Evolutionary conservation across 2,329 filamentous ascomycete genomes (phyloP).

Genomic region (Didymella arachidicola): DNA sequence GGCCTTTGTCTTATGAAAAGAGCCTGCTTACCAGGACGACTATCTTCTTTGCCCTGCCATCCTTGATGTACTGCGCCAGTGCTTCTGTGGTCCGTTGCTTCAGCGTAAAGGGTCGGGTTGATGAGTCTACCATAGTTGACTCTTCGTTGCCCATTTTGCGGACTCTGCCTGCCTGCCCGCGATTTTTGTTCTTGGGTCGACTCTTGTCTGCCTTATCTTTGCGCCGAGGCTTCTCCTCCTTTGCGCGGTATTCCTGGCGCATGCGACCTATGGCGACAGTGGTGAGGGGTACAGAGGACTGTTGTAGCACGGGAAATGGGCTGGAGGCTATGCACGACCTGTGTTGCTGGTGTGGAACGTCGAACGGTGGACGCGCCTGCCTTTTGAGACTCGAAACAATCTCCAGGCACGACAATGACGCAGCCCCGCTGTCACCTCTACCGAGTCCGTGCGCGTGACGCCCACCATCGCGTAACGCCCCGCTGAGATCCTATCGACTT

Average conservation of each 20-base stretch:
- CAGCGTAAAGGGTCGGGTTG: conserved; percentile 70
- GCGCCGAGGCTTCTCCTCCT: conserved; percentile 46
- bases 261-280: conserved; percentile 60
- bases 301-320: not conserved
- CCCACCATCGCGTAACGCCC: no score
- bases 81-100: conserved; percentile 73
- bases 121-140: conserved; percentile 73
- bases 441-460: no score
- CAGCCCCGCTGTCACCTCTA: conserved; percentile 15
- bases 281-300: not conserved
- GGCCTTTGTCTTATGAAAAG: not conserved
- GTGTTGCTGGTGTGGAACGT: conserved; percentile 5
- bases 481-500: no score
- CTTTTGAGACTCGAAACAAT: conserved; percentile 6
- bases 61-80: conserved; percentile 81
- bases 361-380: conserved; percentile 2
- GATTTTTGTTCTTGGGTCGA: conserved; percentile 27
- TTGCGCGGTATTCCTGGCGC: conserved; percentile 54
- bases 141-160: conserved; percentile 86
- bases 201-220: conserved; percentile 34
- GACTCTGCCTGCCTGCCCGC: conserved; percentile 32
- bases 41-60: conserved; percentile 71
- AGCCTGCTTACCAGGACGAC: conserved; percentile 73
- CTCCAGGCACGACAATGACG: conserved; percentile 8
- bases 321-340: not conserved